Conservation (phyloP, 305 asterid species). For the Fraxinus baroniana region DNA sequence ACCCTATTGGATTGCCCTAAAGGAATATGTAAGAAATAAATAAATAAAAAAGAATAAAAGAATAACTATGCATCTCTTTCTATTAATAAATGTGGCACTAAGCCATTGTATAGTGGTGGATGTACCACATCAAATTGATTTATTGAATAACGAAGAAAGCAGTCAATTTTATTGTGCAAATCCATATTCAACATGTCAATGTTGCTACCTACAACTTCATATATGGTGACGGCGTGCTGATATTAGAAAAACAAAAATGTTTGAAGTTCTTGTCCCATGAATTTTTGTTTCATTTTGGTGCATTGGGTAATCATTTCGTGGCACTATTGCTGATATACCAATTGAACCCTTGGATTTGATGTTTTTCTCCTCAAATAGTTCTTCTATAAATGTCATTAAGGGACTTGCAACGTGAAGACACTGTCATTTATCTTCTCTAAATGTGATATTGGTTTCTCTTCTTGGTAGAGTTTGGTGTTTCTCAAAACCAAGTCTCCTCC, state of each 20-base stretch:
- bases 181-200: neutral
- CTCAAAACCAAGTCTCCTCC: slow-evolving; percentile 41
- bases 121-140: neutral
- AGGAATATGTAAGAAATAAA: neutral
- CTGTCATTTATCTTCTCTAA: neutral
- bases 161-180: neutral
- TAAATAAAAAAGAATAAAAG: neutral
- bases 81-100: neutral
- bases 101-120: neutral
- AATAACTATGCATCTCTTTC: neutral
- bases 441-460: slow-evolving; percentile 4
- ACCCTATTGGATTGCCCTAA: neutral
- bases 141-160: neutral
- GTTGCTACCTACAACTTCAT: neutral
- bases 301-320: neutral
- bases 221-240: neutral
- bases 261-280: neutral
- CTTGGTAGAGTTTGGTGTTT: slow-evolving; percentile 41
- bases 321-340: neutral
- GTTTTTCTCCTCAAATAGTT: neutral
- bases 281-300: neutral
- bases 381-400: neutral
- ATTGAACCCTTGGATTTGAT: neutral
- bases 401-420: slow-evolving; percentile 1
- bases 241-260: neutral